Percentiles rank a stretch among this genome's conserved stretches.
Evolutionary conservation across 176 grass and related monocot species (phyloP).

Genomic region (Ensete glaucum): DNA sequence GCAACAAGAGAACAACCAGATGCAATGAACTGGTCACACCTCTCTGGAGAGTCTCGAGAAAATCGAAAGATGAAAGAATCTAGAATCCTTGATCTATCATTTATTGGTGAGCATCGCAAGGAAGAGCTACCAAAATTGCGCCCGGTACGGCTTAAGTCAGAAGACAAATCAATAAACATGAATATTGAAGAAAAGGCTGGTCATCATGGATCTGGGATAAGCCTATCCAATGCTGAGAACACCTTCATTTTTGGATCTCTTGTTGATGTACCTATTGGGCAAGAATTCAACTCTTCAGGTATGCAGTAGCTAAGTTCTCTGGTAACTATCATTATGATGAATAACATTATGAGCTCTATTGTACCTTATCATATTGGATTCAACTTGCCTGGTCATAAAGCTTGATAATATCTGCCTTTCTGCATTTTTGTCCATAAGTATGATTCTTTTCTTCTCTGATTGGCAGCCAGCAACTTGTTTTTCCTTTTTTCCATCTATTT

Average conservation of each 20-base stretch:
- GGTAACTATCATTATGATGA: neutral
- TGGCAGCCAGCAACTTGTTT: neutral
- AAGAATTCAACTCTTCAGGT: slow-evolving; percentile 89
- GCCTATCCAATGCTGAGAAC: slow-evolving; percentile 47
- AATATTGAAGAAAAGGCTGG: slow-evolving; percentile 70
- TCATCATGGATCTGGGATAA: slow-evolving; percentile 48
- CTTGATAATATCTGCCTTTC: neutral
- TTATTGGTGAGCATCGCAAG: slow-evolving; percentile 43
- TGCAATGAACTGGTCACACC: slow-evolving; percentile 34
- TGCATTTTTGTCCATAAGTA: neutral
- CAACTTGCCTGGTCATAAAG: neutral
- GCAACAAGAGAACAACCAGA: slow-evolving; percentile 37
- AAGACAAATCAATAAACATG: slow-evolving; percentile 84
- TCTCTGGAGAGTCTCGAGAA: slow-evolving; percentile 33
- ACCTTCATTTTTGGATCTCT: slow-evolving; percentile 86
- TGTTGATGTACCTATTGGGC: slow-evolving; percentile 89
- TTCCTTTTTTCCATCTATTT: neutral
- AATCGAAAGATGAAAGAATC: slow-evolving; percentile 25
- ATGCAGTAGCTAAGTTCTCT: slow-evolving; percentile 6
- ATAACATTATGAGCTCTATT: neutral
- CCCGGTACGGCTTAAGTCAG: slow-evolving; percentile 83
- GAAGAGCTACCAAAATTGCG: slow-evolving; percentile 73
- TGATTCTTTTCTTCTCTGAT: neutral
- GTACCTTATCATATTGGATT: neutral
- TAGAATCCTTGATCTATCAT: slow-evolving; percentile 52